These are phyloP conservation scores for Verticillium nubilum DNA, from an alignment of 2,329 filamentous ascomycete genomes.

Conservation along the genomic window DNA sequence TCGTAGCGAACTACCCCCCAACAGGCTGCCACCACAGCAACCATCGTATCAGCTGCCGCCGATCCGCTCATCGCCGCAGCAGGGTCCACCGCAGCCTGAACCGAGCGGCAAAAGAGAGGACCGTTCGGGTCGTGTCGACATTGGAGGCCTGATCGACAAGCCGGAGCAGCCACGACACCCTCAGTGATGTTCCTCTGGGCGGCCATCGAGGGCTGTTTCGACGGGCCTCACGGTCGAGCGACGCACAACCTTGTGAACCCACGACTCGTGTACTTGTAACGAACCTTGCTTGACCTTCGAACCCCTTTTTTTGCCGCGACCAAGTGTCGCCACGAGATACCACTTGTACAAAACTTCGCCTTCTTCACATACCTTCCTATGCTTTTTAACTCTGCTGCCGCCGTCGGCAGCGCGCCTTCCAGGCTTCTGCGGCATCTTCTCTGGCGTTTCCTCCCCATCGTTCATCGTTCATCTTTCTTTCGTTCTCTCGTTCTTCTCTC, in stretches of 20 bases:
- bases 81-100: constrained; percentile 13
- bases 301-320: not conserved
- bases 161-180: constrained; percentile 32
- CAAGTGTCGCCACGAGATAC: constrained; percentile 12
- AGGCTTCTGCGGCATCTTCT: constrained; percentile 3
- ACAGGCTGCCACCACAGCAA: constrained; percentile 21
- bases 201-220: not conserved
- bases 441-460: constrained; percentile 3
- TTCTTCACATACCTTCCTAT: constrained; percentile 5
- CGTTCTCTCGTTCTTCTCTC: not conserved
- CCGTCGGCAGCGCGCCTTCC: not conserved
- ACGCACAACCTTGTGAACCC: not conserved
- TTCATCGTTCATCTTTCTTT: not conserved
- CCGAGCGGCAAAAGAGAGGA: constrained; percentile 39
- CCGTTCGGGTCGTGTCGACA: constrained; percentile 50
- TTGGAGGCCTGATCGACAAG: constrained; percentile 57
- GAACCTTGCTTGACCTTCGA: not conserved
- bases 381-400: not conserved
- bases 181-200: constrained; percentile 14
- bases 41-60: constrained; percentile 41
- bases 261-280: not conserved
- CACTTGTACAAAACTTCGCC: constrained; percentile 11
- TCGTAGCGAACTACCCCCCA: constrained; percentile 41
- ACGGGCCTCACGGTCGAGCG: not conserved
- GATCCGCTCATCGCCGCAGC: constrained; percentile 35